These are phyloP conservation scores for Eimeria sp. DNA, from an alignment of 169 alveolate species.

Conservation along the genomic window DNA sequence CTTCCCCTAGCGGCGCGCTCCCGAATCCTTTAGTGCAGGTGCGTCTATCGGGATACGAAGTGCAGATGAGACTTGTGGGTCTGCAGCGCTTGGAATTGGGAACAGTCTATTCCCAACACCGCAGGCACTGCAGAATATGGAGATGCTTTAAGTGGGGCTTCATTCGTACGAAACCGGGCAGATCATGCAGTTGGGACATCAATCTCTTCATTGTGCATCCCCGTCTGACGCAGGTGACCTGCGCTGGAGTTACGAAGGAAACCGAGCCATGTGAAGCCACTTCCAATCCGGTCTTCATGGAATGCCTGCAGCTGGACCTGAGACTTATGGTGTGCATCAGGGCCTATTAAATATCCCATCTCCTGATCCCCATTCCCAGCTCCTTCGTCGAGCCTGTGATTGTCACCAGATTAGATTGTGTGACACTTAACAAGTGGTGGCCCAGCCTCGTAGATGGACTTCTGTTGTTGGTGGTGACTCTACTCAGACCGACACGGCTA, in stretches of 20 bases:
- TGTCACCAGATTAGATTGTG: background rate
- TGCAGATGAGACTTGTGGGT: background rate
- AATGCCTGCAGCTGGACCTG: conserved; percentile 87
- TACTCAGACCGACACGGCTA: conserved; percentile 85
- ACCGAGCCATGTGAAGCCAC: conserved; percentile 87
- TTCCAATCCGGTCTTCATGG: conserved; percentile 90
- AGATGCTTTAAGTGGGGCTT: background rate
- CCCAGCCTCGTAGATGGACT: background rate
- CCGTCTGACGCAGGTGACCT: conserved; percentile 85
- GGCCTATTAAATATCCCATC: background rate
- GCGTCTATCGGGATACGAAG: background rate
- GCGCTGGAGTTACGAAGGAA: conserved; percentile 89
- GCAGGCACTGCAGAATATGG: background rate
- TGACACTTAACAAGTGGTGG: background rate
- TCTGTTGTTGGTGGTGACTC: background rate
- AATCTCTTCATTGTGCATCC: background rate
- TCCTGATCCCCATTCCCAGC: background rate
- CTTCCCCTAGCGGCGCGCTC: conserved; percentile 86
- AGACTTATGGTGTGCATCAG: conserved; percentile 64
- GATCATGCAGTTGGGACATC: background rate
- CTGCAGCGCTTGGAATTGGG: background rate
- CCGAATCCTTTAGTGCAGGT: conserved; percentile 89
- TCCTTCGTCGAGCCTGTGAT: background rate
- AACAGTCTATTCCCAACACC: background rate
- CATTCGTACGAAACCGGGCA: background rate